Base-by-base conservation (phyloP, 192 early-diverging fungal species). In the Funneliformis geosporum region DNA sequence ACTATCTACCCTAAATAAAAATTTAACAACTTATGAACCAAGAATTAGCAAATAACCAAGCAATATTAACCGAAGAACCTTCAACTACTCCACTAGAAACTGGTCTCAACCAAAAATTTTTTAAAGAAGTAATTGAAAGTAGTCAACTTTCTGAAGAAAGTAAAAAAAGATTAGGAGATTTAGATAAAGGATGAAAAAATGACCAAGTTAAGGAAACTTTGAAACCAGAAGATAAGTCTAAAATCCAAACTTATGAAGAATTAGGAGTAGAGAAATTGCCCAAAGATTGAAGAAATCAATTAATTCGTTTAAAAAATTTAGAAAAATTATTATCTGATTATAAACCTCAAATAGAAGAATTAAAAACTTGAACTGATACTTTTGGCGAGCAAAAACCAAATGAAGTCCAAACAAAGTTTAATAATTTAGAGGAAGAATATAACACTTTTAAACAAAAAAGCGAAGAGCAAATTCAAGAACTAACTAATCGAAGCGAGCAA, bases 171-270 rank as follows among this genome's bases (percentile, higher is more conserved):
- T 44, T 72, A 4, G 42, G 18, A 27, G 28, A 50, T 5, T 72
- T 50, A n/a, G n/a, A n/a, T 67, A 72, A 72, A 72, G 70, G 18
- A 23, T 72, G 4, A 4, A 72, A 72, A 47, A 47, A 72, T 72
- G 70, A 72, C 44, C 2, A 18, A 47, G 44, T 50, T 14, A 18
- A n/a, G n/a, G 42, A 42, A 72, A 33, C 18, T 44, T 21, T 46
- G 44, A 46, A 42, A 21, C 42, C 5, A 4, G 44, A 9, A 16
- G 70, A 72, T 47, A 9, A 72, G 44, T 2, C 2, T 46, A 72
- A 72, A 72, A 72, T 72, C n/a, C 2, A 47, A 6, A 42, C 25
- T 72, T 72, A 72, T 44, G 70, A 72, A 27, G 44, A 44, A 44
- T 72, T 72, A 72, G n/a, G 44, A 4, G 70, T 72, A 18, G 10